A percentile compares a stretch with the other conserved stretches of the same genome.
These are phyloP conservation scores for Paramarasmius palmivorus DNA, from an alignment of 1,284 basidiomycete genomes.

Conservation along the genomic window DNA sequence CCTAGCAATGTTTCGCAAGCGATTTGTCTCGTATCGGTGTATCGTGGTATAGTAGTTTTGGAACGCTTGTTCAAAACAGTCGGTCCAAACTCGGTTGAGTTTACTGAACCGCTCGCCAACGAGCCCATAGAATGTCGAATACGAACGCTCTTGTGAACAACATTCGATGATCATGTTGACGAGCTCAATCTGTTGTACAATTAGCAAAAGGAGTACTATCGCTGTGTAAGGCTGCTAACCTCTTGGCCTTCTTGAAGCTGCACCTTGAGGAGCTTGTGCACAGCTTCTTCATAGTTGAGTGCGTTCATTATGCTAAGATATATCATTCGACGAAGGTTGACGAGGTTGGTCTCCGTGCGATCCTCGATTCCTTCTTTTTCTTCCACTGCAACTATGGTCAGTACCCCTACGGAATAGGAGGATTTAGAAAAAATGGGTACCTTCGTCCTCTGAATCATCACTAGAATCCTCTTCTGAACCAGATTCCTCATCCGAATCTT, in stretches of 20 bases:
- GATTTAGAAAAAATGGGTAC: constrained; percentile 37
- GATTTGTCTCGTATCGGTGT: constrained; percentile 98
- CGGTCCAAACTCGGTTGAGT: constrained; percentile 92
- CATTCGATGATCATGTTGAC: constrained; percentile 99
- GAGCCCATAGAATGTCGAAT: constrained; percentile 94
- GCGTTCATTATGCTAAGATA: constrained; percentile 99
- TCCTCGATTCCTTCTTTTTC: constrained; percentile 92
- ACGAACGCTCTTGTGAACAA: constrained; percentile 98
- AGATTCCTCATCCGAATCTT: constrained; percentile 77
- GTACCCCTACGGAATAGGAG: constrained; percentile 8
- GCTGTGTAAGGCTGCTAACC: constrained; percentile 46
- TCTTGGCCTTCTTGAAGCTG: constrained; percentile 92
- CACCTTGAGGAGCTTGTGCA: constrained; percentile 95
- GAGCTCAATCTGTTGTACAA: constrained; percentile 74
- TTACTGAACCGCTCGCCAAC: constrained; percentile 97
- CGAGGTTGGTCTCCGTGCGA: constrained; percentile 91
- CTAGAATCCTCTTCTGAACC: constrained; percentile 47
- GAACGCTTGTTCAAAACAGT: constrained; percentile 88
- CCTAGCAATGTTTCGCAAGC: constrained; percentile 93
- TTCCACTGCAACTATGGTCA: constrained; percentile 47
- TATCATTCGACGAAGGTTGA: constrained; percentile 92
- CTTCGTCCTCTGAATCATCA: constrained; percentile 53
- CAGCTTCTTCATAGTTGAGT: constrained; percentile 97
- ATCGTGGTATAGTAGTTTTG: constrained; percentile 93
- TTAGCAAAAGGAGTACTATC: constrained; percentile 6